Evolutionary conservation across 805 yeast genomes (phyloP).

Genomic region (Nakazawaea wyomingensis): DNA sequence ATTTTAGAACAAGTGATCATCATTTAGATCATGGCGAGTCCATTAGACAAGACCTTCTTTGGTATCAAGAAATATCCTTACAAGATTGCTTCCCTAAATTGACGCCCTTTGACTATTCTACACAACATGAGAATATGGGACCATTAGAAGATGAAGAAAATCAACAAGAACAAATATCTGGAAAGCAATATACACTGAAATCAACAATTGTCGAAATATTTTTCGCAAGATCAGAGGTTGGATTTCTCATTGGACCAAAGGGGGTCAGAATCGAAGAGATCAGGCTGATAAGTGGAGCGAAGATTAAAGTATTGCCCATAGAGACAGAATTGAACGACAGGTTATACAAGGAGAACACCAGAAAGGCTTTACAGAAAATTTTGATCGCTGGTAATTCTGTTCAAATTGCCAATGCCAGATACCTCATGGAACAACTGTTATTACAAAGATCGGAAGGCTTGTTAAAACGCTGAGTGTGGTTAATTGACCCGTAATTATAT

Average conservation of each 20-base stretch:
- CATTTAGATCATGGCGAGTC: not conserved
- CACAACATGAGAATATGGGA: not conserved
- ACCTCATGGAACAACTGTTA: conserved; percentile 18
- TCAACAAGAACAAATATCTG: no score
- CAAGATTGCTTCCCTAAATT: not conserved
- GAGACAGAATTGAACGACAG: conserved; percentile 14
- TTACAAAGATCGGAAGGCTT: conserved; percentile 11
- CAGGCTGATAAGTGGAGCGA: conserved; percentile 26
- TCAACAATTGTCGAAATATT: conserved; percentile 3
- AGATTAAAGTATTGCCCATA: conserved; percentile 34
- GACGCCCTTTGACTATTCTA: not conserved
- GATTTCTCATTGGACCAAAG: conserved; percentile 37
- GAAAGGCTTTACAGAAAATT: conserved; percentile 21
- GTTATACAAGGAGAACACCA: conserved; percentile 15
- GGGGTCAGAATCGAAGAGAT: conserved; percentile 34
- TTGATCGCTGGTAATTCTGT: conserved; percentile 25
- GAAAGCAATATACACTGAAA: not conserved
- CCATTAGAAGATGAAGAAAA: not conserved
- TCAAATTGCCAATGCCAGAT: conserved; percentile 22
- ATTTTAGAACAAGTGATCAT: not conserved
- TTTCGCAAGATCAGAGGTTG: conserved; percentile 29
- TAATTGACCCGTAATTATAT: conserved; percentile 1
- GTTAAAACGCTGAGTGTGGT: not conserved
- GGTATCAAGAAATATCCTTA: not conserved
- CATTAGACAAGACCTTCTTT: not conserved